Base-by-base conservation (phyloP, 2,329 filamentous ascomycete genomes). In the Exophiala dermatitidis region DNA sequence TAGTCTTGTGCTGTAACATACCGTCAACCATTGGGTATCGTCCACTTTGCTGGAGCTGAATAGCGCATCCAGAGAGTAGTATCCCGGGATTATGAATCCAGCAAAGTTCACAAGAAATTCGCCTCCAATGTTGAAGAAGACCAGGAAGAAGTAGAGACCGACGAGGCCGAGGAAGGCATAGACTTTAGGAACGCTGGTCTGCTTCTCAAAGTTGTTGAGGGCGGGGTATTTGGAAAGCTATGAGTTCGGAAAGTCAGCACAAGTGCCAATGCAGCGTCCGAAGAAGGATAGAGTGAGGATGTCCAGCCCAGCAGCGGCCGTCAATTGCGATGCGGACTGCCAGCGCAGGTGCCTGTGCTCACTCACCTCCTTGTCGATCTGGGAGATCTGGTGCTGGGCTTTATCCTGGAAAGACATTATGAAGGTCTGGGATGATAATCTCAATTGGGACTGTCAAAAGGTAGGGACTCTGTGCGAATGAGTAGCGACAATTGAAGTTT, bases 71-170 rank as follows among this genome's bases (percentile, higher is more conserved):
- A 85, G 73, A 29, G 81, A 84, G 71, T 84, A 85, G 74, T 84
- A 85, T 60, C 77, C 80, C 44, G 82, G 82, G 58, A 85, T 72
- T 60, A 81, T 67, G 68, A 85, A 85, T 57, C 82, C 82, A 57
- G 81, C 80, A 64, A 82, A 76, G 72, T 85, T 85, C 67, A 84
- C 80, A 54, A 85, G 76, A 70, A 85, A 84, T 65, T 81, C 78
- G 69, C 82, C 82, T 58, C 78, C 82, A 61, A 85, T 84, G 75
- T 85, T 85, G 74, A 85, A 85, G 74, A 85, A 85, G 70, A 85
- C 76, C 51, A 84, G 74, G 77, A 84, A 84, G 74, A 83, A 83
- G 76, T 85, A 85, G 58, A 84, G 74, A 54, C 79, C 81, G 60
- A 74, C 78, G 51, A 85, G 72, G 62, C 81, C 82, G 45, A 85